phyloP scores from a whole-genome alignment of 2,329 filamentous ascomycete genomes.

The Exophiala sideris region DNA sequence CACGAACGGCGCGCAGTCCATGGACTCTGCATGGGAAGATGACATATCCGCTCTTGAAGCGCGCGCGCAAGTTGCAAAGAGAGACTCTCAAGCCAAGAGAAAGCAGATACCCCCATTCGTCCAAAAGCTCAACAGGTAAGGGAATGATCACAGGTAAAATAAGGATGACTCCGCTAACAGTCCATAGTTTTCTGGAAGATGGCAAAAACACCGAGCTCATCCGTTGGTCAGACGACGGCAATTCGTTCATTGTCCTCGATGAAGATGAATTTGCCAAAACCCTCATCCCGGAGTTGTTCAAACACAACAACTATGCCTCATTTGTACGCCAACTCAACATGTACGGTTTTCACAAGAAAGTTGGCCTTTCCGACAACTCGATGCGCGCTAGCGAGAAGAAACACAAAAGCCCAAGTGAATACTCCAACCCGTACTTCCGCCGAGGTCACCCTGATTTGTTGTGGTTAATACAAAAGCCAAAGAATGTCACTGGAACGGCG shows the following conservation, averaged over 20 bases:
- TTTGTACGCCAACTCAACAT: constrained; percentile 70
- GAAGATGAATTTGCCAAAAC: constrained; percentile 83
- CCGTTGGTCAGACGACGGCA: constrained; percentile 92
- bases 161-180: neutral
- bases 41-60: constrained; percentile 76
- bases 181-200: constrained; percentile 79
- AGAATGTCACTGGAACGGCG: constrained; percentile 59
- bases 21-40: constrained; percentile 50
- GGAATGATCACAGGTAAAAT: constrained; percentile 4
- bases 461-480: constrained; percentile 96
- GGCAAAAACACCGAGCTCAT: constrained; percentile 92
- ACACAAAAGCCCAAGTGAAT: constrained; percentile 97
- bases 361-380: constrained; percentile 90
- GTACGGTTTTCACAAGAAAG: constrained; percentile 66
- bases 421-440: constrained; percentile 94
- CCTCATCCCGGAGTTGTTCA: constrained; percentile 71
- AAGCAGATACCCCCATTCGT: constrained; percentile 98
- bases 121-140: constrained; percentile 93
- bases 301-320: constrained; percentile 75
- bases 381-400: constrained; percentile 97
- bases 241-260: constrained; percentile 93
- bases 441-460: constrained; percentile 86
- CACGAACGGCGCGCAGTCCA: constrained; percentile 34
- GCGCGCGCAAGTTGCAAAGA: constrained; percentile 75
- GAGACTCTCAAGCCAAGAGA: constrained; percentile 81